A percentile compares a stretch with the other conserved stretches of the same genome.
phyloP scores from a whole-genome alignment of 2,329 filamentous ascomycete genomes.

The Diaporthe vaccinii region DNA sequence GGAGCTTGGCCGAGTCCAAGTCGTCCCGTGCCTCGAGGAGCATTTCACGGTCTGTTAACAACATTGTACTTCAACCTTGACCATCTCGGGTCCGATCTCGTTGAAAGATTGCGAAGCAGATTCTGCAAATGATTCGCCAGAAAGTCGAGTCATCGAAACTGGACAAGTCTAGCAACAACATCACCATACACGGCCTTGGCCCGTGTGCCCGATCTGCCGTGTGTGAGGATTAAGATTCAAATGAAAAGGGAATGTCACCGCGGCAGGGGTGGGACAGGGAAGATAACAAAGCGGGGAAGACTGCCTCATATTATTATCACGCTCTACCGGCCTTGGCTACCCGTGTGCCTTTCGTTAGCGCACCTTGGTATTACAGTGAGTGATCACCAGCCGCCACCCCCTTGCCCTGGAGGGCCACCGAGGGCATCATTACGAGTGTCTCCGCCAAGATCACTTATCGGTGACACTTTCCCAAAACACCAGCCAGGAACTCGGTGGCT shows the following conservation, averaged over 20 bases:
- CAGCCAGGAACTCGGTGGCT: background rate
- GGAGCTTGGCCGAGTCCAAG: too few species aligned
- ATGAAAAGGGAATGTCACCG: background rate
- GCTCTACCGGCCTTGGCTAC: background rate
- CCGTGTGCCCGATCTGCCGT: background rate
- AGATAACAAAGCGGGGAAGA: slow-evolving; percentile 5
- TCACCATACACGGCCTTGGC: background rate
- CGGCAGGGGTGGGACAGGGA: background rate
- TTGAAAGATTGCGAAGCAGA: too few species aligned
- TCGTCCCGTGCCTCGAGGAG: too few species aligned
- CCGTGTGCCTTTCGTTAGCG: background rate
- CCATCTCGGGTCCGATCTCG: too few species aligned
- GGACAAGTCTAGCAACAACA: background rate
- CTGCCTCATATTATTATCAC: background rate
- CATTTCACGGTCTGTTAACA: too few species aligned
- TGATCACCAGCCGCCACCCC: background rate
- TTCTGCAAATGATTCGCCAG: too few species aligned
- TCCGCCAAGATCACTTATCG: slow-evolving; percentile 4
- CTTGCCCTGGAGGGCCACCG: background rate
- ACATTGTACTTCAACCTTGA: too few species aligned
- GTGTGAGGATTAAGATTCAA: background rate
- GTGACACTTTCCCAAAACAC: background rate
- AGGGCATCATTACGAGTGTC: background rate
- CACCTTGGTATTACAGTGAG: background rate
- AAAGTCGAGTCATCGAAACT: too few species aligned